Conservation (phyloP, 331 rosid species). For the Erythrophleum ivorense region DNA sequence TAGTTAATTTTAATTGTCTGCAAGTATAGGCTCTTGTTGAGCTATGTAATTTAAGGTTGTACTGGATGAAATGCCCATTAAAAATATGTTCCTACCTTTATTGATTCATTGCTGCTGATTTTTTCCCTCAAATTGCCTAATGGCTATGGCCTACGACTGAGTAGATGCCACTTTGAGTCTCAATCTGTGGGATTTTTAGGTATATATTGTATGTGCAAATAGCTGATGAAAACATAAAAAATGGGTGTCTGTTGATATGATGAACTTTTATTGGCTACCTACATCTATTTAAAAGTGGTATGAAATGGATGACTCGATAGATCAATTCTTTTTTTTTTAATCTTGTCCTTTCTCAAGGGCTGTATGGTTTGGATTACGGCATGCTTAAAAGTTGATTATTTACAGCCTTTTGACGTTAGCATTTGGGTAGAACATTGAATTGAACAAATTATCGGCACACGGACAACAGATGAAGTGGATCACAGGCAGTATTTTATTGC, state of each 20-base stretch:
- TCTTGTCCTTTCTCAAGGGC: too few relatives aligned
- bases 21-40: neutral
- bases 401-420: too few relatives aligned
- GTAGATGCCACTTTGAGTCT: neutral
- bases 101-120: neutral
- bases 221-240: neutral
- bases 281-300: neutral
- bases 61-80: neutral
- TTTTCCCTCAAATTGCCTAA: neutral
- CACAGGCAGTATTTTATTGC: too few relatives aligned
- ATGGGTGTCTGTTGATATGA: neutral
- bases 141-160: neutral
- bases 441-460: too few relatives aligned
- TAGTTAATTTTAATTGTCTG: slow-evolving; percentile 6
- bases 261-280: neutral
- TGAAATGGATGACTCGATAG: too few relatives aligned
- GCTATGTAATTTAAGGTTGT: slow-evolving; percentile 15
- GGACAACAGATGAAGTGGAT: too few relatives aligned
- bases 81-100: neutral
- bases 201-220: neutral
- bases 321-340: too few relatives aligned
- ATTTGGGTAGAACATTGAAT: too few relatives aligned
- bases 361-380: too few relatives aligned
- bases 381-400: too few relatives aligned
- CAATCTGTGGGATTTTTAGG: neutral